Evolutionary conservation across 2,329 filamentous ascomycete genomes (phyloP).

Genomic region (Diaporthe humulicola): DNA sequence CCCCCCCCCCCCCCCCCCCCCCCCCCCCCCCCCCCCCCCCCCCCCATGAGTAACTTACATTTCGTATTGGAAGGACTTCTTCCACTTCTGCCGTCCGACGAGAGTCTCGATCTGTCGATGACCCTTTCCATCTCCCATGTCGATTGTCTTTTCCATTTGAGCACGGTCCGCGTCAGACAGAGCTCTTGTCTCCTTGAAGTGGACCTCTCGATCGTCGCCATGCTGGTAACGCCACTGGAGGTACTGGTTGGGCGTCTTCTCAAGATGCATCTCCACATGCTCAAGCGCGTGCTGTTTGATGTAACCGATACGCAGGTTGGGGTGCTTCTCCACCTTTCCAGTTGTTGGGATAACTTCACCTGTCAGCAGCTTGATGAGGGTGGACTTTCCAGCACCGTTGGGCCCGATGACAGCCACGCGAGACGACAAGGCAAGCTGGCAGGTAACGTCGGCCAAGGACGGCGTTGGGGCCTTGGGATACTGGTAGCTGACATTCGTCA

Average conservation of each 20-base stretch:
- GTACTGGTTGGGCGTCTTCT: conserved; percentile 99
- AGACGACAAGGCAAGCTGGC: conserved; percentile 88
- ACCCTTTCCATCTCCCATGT: conserved; percentile 86
- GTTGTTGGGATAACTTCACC: conserved; percentile 87
- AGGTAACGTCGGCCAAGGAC: conserved; percentile 89
- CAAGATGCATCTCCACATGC: conserved; percentile 99
- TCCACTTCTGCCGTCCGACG: conserved; percentile 97
- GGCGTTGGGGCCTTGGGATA: conserved; percentile 92
- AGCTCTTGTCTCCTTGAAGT: conserved; percentile 96
- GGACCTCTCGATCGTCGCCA: conserved; percentile 95
- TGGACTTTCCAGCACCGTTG: conserved; percentile 98
- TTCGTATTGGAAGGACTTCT: conserved; percentile 99
- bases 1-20: too few relatives aligned
- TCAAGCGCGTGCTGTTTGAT: conserved; percentile 99
- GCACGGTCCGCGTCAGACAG: conserved; percentile 86
- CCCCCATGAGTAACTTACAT: conserved; percentile 73
- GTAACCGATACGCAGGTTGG: conserved; percentile 98
- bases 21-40: too few relatives aligned
- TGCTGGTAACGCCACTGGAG: conserved; percentile 98
- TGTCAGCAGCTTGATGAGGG: conserved; percentile 96
- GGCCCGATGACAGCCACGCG: conserved; percentile 96
- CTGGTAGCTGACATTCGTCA: conserved; percentile 92
- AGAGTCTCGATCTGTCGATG: conserved; percentile 84
- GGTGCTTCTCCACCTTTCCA: conserved; percentile 97
- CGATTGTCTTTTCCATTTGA: conserved; percentile 92